Evolutionary conservation across 2,329 filamentous ascomycete genomes (phyloP).

Genomic region (Ploettnerulaceae sp.): DNA sequence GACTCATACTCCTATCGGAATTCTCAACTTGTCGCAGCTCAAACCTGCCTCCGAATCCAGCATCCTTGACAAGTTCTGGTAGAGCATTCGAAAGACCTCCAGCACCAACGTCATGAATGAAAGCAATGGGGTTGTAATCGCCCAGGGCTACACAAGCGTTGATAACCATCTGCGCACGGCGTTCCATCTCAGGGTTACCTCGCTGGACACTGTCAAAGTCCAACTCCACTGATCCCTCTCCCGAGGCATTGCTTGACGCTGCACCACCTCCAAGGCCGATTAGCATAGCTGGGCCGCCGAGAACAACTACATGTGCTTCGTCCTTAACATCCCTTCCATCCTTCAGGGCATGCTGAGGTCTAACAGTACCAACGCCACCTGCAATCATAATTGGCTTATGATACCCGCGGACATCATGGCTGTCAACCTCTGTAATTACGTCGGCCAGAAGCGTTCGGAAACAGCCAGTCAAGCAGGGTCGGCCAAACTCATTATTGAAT

Average conservation of each 20-base stretch:
- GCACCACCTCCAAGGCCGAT: constrained; percentile 95
- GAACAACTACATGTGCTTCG: constrained; percentile 86
- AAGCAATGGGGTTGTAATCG: constrained; percentile 80
- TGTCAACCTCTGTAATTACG: constrained; percentile 52
- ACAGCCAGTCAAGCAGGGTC: constrained; percentile 81
- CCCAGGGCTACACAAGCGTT: constrained; percentile 87
- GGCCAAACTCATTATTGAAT: constrained; percentile 97
- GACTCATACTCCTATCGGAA: constrained; percentile 86
- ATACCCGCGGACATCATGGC: constrained; percentile 75
- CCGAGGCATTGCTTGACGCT: constrained; percentile 84
- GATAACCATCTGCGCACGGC: constrained; percentile 96
- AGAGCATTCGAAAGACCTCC: constrained; percentile 80
- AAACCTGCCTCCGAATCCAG: constrained; percentile 83
- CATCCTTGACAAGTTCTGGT: constrained; percentile 87
- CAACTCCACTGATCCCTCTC: constrained; percentile 82
- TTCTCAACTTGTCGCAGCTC: constrained; percentile 93
- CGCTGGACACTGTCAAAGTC: constrained; percentile 97
- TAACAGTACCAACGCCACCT: constrained; percentile 86
- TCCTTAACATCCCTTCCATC: constrained; percentile 71
- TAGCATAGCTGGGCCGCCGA: constrained; percentile 95
- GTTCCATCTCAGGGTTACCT: constrained; percentile 94
- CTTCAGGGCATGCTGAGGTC: constrained; percentile 88
- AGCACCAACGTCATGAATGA: constrained; percentile 96
- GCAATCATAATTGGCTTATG: constrained; percentile 99
- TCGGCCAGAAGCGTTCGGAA: constrained; percentile 84